Evolutionary conservation across 2,329 filamentous ascomycete species (phyloP), one percentile per base, ranked within the genome.

Genomic region (Colletotrichum cuscutae): DNA sequence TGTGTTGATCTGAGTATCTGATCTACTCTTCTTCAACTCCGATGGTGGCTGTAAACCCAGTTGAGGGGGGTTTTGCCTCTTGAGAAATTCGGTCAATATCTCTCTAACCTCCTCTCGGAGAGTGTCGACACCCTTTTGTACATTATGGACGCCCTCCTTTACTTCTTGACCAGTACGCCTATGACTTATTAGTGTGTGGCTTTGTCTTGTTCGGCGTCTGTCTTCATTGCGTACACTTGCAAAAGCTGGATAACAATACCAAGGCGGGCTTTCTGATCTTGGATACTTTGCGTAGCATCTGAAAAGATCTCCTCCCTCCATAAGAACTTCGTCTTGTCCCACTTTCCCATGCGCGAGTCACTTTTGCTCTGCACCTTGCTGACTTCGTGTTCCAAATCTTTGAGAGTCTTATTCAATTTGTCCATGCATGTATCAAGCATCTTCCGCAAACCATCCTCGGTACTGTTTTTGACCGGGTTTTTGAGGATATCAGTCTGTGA

Each of bases 321-420:
- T 26, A 67, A 2, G 46, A 67, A 67, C 24, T 67, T 67, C 7
- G 65, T 35, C 65, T 61, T 67, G n/a, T 67, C 65, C 65, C 65
- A 67, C 65, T 52, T 67, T 8, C 65, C 65, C 54, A 62, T 60
- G n/a, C 46, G 37, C 13, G 37, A 60, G 19, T 53, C 26, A 4
- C 46, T 67, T 28, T 53, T 61, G n/a, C 59, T 57, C 26, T 37
- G 52, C n/a, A 72, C 6, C 32, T 54, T 52, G 19, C 26, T 30
- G 22, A 54, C 57, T 60, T 71, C 54, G 30, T 32, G 46, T n/a
- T 65, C 35, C 24, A 72, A 22, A 2, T 30, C 26, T 22, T 22
- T 54, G 19, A 72, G 58, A 24, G 54, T 70, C 37, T 53, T 35
- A 4, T 19, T 4, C 5, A 72, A 46, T 19, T 28, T 52, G 1